Percentiles rank a stretch among this genome's conserved stretches.
These are phyloP conservation scores for Fusarium newnesense DNA, from an alignment of 2,329 filamentous ascomycete genomes.

Conservation along the genomic window DNA sequence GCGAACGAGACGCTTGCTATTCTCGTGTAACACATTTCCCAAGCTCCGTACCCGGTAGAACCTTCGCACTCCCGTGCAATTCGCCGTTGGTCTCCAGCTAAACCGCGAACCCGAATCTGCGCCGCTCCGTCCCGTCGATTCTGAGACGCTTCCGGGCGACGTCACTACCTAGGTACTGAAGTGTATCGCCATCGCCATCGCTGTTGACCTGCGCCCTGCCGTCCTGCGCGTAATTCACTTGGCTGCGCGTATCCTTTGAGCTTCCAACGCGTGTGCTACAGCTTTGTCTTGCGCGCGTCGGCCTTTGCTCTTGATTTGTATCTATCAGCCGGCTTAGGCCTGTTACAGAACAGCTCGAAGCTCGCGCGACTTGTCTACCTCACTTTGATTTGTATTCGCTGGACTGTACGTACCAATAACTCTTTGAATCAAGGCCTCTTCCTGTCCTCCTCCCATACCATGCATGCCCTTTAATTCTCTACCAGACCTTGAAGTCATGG, in stretches of 20 bases:
- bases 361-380: conserved; percentile 36
- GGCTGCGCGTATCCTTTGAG: conserved; percentile 34
- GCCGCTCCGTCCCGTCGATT: conserved; percentile 41
- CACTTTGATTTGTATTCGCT: conserved; percentile 20
- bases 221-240: conserved; percentile 31
- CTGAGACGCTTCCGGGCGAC: conserved; percentile 34
- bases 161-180: conserved; percentile 1
- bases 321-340: conserved; percentile 25
- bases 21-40: conserved; percentile 41
- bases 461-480: not conserved
- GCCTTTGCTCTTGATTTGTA: conserved; percentile 28
- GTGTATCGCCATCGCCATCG: not conserved
- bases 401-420: conserved; percentile 27
- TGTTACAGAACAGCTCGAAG: conserved; percentile 25
- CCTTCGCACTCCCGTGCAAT: conserved; percentile 26
- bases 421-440: conserved; percentile 8
- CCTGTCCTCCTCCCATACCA: not conserved
- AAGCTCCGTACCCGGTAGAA: conserved; percentile 37
- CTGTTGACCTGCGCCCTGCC: conserved; percentile 22
- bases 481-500: conserved; percentile 29
- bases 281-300: conserved; percentile 29
- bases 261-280: conserved; percentile 35
- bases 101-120: conserved; percentile 35
- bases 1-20: conserved; percentile 43
- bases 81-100: conserved; percentile 23